Evolutionary conservation across 2,329 filamentous ascomycete genomes (phyloP).

Genomic region (Microdochium nivale): DNA sequence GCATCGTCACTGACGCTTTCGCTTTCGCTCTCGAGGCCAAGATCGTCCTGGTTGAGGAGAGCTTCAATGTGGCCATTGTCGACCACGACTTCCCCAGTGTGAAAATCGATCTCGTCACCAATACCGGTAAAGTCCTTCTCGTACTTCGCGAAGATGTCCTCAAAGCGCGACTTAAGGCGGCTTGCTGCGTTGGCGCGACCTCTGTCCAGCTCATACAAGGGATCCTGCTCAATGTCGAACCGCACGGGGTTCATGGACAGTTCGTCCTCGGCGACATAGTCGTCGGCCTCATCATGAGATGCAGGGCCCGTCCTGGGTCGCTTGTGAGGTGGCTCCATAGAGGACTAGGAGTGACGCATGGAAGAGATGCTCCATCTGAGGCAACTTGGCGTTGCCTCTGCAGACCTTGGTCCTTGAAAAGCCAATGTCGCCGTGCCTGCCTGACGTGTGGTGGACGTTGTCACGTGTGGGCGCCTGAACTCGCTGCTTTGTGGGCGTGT

Average conservation of each 20-base stretch:
- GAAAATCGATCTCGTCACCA: conserved; percentile 83
- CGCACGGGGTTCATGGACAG: conserved; percentile 38
- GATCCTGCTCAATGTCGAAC: conserved; percentile 37
- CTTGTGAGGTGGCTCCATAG: conserved; percentile 54
- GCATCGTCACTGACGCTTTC: conserved; percentile 8
- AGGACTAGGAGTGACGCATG: background rate
- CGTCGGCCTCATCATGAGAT: conserved; percentile 26
- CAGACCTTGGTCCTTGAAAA: background rate
- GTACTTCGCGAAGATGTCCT: conserved; percentile 85
- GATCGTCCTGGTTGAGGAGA: conserved; percentile 29
- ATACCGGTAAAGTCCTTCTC: conserved; percentile 71
- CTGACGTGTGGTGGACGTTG: background rate
- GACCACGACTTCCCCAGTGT: conserved; percentile 74
- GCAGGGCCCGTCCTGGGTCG: conserved; percentile 44
- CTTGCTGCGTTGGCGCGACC: conserved; percentile 59
- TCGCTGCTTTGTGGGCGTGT: background rate
- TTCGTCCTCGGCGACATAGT: conserved; percentile 33
- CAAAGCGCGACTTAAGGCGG: conserved; percentile 74
- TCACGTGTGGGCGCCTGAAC: background rate
- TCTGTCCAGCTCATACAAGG: conserved; percentile 48
- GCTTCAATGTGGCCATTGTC: conserved; percentile 76
- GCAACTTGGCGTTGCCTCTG: background rate
- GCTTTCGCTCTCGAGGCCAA: conserved; percentile 17
- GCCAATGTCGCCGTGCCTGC: background rate
- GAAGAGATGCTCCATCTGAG: background rate